Base-by-base conservation (phyloP, 495 filamentous ascomycete genomes). In the Thermothielavioides terrestris region DNA sequence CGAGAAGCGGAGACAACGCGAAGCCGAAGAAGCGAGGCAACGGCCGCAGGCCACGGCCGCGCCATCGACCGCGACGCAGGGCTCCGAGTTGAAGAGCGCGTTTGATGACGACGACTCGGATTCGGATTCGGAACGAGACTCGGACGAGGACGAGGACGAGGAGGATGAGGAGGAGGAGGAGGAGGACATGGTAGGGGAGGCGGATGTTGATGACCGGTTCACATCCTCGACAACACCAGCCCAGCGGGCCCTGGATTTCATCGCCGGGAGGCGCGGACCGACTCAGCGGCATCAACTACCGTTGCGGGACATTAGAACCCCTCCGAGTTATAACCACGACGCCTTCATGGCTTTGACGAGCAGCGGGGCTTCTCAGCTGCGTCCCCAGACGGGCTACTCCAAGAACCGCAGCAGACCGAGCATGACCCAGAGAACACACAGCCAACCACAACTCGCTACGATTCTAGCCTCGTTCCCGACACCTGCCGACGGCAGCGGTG, bases 161-260 rank as follows among this genome's bases (percentile, higher is more conserved):
- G 61, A 65, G 1, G 69, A 70, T 17, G 68, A 57, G 3, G 66
- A 71, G 22, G 66, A 67, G 7, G 73, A 76, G 6, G 66, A 66
- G 45, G 71, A 71, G 27, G 64, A 65, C 1, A 62, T 61, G 1
- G 46, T 63, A 1, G 53, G 42, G 1, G 65, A 62, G 12, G 54
- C 63, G 12, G 65, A 68, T 15, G 14, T 46, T 6, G 55, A 60
- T 11, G 54, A 70, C 56, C 39, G 58, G 20, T 62, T 70, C 48
- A 44, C 54, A 1, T 21, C 42, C 6, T 36, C 52, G 5, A 23
- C 52, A 45, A 64, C 67, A 0, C 53, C 57, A 6, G 67, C 74
- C 12, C 68, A 70, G 27, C 66, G 61, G 39, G 72, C 77, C 4
- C 58, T 77, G n/a, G 61, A 73, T 11, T 77, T 70, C 54, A 76